Evolutionary conservation across 768 basidiomycete genomes (phyloP).

Genomic region (Mycena olivaceomarginata): DNA sequence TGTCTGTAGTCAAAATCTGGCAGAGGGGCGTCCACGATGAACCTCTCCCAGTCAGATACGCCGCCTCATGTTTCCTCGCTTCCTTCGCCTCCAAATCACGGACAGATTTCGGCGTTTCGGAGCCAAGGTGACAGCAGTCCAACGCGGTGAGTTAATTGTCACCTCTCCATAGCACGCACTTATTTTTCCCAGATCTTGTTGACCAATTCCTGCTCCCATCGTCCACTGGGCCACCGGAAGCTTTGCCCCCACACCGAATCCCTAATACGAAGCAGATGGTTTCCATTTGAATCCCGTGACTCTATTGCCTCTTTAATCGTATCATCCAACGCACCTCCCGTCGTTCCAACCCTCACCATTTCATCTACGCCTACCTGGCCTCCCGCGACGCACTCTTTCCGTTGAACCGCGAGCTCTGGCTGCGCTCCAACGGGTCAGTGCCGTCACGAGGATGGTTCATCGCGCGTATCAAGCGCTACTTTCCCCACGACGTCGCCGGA

Average conservation of each 20-base stretch:
- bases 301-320: too few species aligned
- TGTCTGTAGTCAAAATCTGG: constrained; percentile 20
- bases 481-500: too few species aligned
- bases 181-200: constrained; percentile 16
- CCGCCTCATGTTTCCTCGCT: constrained; percentile 7
- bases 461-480: too few species aligned
- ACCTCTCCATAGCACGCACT: not conserved
- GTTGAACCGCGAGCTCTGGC: too few species aligned
- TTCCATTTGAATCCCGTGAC: too few species aligned
- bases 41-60: not conserved
- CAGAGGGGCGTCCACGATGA: constrained; percentile 12
- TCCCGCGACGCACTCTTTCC: too few species aligned
- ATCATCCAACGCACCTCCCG: too few species aligned
- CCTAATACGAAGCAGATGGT: constrained; percentile 8
- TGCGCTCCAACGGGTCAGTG: too few species aligned
- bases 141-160: constrained; percentile 7
- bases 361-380: too few species aligned
- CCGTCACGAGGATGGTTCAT: too few species aligned
- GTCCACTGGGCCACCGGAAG: not conserved
- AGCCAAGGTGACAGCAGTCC: constrained; percentile 1
- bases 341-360: too few species aligned
- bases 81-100: constrained; percentile 4
- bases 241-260: not conserved
- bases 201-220: not conserved
- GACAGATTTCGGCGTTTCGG: constrained; percentile 17